Base-by-base conservation (phyloP, 176 grass and related monocot genomes). In the Oryza glaberrima region DNA sequence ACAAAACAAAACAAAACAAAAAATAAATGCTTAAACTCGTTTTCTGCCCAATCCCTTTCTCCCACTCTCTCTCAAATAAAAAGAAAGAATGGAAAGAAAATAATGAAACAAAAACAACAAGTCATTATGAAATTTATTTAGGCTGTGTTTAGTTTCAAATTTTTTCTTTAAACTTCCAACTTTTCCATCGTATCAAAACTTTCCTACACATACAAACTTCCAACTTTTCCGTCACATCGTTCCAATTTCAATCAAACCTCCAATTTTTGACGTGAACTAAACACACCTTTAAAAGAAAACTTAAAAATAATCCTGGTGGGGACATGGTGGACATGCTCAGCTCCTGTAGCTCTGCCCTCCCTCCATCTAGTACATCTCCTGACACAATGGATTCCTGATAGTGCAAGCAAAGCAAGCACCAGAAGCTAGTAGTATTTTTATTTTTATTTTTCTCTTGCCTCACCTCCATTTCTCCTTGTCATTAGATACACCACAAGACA, bases 401-500 rank as follows among this genome's bases (percentile, higher is more conserved):
- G 95, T 97, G 90, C 90, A 97, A 97, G 95, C 92, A 89, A 97
- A 94, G 95, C 90, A 92, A 92, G 84, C 83, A 86, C 81, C 90
- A 66, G 84, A 91, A 85, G 76, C 86, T 91, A 88, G 66, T 75
- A 81, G 19, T 61, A 9, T 61, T 63, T 63, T 63, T 63, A 11
- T 23, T 23, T 23, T 23, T 11, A 36, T 36, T 23, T 79, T 78
- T 88, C 76, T 63, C 72, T 75, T 70, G 81, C 75, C 73, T 51
- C 64, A 23, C 72, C 70, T 81, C 77, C 85, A 69, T 87, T 17
- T 88, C 65, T 72, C 40, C 19, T 16, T 68, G 76, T 82, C 75
- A 83, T 84, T 74, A 77, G 51, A 70, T 67, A 56, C 68, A 82
- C 68, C 67, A 73, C 40, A 85, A 85, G 34, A 68, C 67, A 45